Evolutionary conservation across 169 alveolate species (phyloP), one percentile per base, ranked within the genome.

Genomic region (Cryptosporidium ubiquitum): DNA sequence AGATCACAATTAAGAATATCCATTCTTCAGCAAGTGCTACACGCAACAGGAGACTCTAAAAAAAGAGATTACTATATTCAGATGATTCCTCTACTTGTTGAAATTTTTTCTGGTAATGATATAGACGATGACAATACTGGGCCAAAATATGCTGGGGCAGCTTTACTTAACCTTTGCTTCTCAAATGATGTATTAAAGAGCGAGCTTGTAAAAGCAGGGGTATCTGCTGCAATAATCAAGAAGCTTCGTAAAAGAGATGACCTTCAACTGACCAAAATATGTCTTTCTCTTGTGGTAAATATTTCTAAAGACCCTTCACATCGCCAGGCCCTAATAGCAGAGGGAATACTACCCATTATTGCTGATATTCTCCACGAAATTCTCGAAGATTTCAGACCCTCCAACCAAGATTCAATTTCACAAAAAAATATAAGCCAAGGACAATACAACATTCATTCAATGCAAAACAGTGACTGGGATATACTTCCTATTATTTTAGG

Each of bases 1-100:
- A 79, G 64, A 57, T 79, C 75, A 5, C 89, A 79, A 64, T 47
- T 79, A 39, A 58, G 74, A 79, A 47, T 79, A 44, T 58, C 75
- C 7, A 79, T 79, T n/a, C 44, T 79, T 18, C 89, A 79, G 20
- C 89, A 79, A 79, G 58, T 79, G 1, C 31, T 79, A 16, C 75
- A 79, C 40, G 89, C 89, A 79, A 60, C 89, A 2, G 51, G 68
- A 0, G 73, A 58, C 40, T 42, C 74, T 14, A 79, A 18, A 44
- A 79, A 79, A 42, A 58, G 75, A 18, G 89, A 79, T 49, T 79
- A 79, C 26, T 79, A 79, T 61, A 66, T 66, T 23, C 75, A 44
- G 37, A 64, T 64, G 73, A 44, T 79, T 26, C 89, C 89, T 44
- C 10, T 79, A 64, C 58, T 79, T 3, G 79, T 79, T 42, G 89